Evolutionary conservation across 1,284 basidiomycete species (phyloP).

Genomic region (Boletus mariae): DNA sequence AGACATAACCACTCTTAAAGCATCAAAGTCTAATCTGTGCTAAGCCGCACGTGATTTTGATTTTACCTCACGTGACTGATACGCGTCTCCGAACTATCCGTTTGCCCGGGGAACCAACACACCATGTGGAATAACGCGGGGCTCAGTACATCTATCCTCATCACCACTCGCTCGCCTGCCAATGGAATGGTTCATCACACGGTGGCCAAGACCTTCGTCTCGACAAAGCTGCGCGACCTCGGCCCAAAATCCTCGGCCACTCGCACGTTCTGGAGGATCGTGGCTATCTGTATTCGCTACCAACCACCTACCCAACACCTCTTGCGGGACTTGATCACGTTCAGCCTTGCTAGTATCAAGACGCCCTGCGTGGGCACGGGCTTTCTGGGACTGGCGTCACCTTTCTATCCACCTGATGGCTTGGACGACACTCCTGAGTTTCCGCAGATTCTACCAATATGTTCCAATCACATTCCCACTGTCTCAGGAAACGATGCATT

Average conservation of each 20-base stretch:
- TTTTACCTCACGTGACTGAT: constrained; percentile 21
- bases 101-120: neutral
- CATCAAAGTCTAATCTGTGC: neutral
- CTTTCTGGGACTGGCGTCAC: constrained; percentile 22
- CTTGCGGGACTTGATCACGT: constrained; percentile 19
- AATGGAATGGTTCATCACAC: constrained; percentile 29
- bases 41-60: constrained; percentile 13
- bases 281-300: constrained; percentile 26
- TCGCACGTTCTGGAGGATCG: constrained; percentile 28
- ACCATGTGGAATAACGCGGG: constrained; percentile 29
- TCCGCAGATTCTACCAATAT: constrained; percentile 18
- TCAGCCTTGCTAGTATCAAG: constrained; percentile 29
- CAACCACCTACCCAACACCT: constrained; percentile 24
- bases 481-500: constrained; percentile 10
- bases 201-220: constrained; percentile 26
- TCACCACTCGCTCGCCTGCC: constrained; percentile 22
- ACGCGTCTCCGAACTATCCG: constrained; percentile 8
- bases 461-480: neutral
- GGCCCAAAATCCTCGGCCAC: constrained; percentile 23
- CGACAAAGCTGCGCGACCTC: constrained; percentile 26
- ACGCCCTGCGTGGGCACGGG: constrained; percentile 18
- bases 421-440: constrained; percentile 24
- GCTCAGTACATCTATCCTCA: constrained; percentile 29
- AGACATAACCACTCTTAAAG: constrained; percentile 21
- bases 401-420: neutral